phyloP scores from a whole-genome alignment of 495 filamentous ascomycete species.

The Glutinoglossum americanum region DNA sequence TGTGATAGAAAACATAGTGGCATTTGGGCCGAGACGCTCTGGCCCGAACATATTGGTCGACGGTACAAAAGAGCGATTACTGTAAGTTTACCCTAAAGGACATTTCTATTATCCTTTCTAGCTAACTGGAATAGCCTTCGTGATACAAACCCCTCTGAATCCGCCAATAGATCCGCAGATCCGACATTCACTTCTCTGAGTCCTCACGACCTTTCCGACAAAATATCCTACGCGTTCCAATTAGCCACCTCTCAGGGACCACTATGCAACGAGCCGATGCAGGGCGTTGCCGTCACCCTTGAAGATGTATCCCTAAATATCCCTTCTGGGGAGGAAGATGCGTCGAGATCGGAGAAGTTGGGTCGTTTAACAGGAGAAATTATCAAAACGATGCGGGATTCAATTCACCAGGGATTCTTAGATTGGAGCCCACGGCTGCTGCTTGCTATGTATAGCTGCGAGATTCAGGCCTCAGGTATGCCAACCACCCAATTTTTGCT shows the following conservation, averaged over 20 bases:
- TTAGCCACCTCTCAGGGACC: constrained; percentile 76
- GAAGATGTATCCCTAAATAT: constrained; percentile 47
- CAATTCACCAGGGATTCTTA: constrained; percentile 72
- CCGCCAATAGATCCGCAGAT: background rate
- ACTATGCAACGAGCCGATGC: constrained; percentile 81
- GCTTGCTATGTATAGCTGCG: constrained; percentile 95
- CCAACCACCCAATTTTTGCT: constrained; percentile 4
- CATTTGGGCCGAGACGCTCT: constrained; percentile 69
- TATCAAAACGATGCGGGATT: constrained; percentile 65
- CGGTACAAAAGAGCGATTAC: constrained; percentile 13
- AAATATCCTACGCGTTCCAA: constrained; percentile 82
- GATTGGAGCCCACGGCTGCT: constrained; percentile 89
- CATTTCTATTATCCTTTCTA: background rate
- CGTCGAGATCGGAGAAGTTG: constrained; percentile 36
- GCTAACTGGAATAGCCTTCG: background rate
- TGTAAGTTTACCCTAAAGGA: background rate
- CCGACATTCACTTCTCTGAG: constrained; percentile 17
- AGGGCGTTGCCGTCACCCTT: constrained; percentile 79
- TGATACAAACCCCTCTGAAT: background rate
- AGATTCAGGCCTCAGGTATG: constrained; percentile 87
- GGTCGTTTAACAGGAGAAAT: constrained; percentile 76
- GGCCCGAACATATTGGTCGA: constrained; percentile 88
- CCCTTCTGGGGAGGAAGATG: constrained; percentile 30
- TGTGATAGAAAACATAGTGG: constrained; percentile 57
- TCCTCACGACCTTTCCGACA: constrained; percentile 63